phyloP scores from a whole-genome alignment of 1,284 basidiomycete species.

The Ustilago sp. region DNA sequence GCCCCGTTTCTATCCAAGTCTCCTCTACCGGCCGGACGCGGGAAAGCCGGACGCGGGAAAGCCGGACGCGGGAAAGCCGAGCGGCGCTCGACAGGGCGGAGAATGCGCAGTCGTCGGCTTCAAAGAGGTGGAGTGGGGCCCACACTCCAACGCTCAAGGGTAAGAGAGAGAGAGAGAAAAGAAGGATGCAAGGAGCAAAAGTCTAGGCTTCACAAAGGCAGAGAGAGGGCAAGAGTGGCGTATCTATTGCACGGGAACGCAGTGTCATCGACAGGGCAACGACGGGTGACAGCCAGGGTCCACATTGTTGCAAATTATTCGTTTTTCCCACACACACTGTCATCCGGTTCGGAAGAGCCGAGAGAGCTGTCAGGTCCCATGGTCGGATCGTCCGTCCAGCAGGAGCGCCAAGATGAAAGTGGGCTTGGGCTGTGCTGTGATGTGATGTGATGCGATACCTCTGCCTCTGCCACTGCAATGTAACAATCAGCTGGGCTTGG shows the following conservation, averaged over 20 bases:
- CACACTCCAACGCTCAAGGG: neutral
- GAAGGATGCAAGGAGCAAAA: constrained; percentile 4
- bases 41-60: too few relatives aligned
- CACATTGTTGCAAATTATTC: neutral
- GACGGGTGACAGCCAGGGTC: neutral
- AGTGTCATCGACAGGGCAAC: neutral
- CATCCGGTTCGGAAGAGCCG: constrained; percentile 1
- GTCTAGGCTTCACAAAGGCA: neutral
- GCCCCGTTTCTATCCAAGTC: too few relatives aligned
- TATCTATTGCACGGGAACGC: neutral
- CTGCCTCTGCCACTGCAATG: too few relatives aligned
- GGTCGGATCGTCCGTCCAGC: neutral
- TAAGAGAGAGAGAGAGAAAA: neutral
- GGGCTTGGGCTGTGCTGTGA: neutral
- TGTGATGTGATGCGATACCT: neutral
- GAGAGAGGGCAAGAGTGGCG: too few relatives aligned
- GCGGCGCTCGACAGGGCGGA: neutral
- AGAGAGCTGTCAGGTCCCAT: constrained; percentile 1
- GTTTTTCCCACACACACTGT: neutral
- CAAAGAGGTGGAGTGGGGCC: constrained; percentile 7
- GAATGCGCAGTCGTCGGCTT: neutral
- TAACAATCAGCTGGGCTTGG: too few relatives aligned
- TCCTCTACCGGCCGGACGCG: too few relatives aligned
- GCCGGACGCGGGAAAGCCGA: too few relatives aligned
- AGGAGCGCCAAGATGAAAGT: neutral